A percentile compares a stretch with the other conserved stretches of the same genome.
Conservation (phyloP, 148 eudicot genomes). For the Chenopodium album region DNA sequence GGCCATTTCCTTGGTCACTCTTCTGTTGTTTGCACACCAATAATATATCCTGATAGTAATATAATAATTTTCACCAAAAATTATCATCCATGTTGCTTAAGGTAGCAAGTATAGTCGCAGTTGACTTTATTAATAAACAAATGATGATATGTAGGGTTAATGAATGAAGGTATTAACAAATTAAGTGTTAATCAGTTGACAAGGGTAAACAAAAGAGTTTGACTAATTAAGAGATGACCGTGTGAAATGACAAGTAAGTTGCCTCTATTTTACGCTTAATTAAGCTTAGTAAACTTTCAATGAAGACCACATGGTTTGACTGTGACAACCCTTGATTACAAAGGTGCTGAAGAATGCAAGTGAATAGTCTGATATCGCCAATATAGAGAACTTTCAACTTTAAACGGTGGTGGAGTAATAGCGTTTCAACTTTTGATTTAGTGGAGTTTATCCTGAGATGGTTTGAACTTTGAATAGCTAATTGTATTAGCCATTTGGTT, state of each 20-base stretch:
- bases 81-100: too few relatives aligned
- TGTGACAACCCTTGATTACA: not conserved
- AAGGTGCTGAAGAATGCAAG: not conserved
- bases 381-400: not conserved
- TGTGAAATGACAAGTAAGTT: not conserved
- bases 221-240: not conserved
- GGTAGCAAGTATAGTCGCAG: not conserved
- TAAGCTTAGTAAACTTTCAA: not conserved
- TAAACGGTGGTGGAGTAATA: not conserved
- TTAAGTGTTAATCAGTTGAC: constrained; percentile 3
- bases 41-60: too few relatives aligned
- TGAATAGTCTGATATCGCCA: not conserved
- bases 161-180: too few relatives aligned
- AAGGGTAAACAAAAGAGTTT: constrained; percentile 3
- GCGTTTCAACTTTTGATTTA: too few relatives aligned
- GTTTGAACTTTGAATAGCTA: too few relatives aligned
- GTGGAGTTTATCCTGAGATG: too few relatives aligned
- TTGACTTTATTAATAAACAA: not conserved
- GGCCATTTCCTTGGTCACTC: too few relatives aligned
- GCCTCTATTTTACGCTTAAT: constrained; percentile 20
- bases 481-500: too few relatives aligned
- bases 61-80: not conserved
- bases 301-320: constrained; percentile 12
- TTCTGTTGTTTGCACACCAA: too few relatives aligned
- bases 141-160: not conserved